Evolutionary conservation across 179 eudicot genomes (phyloP).

Genomic region (Beta corolliflora): DNA sequence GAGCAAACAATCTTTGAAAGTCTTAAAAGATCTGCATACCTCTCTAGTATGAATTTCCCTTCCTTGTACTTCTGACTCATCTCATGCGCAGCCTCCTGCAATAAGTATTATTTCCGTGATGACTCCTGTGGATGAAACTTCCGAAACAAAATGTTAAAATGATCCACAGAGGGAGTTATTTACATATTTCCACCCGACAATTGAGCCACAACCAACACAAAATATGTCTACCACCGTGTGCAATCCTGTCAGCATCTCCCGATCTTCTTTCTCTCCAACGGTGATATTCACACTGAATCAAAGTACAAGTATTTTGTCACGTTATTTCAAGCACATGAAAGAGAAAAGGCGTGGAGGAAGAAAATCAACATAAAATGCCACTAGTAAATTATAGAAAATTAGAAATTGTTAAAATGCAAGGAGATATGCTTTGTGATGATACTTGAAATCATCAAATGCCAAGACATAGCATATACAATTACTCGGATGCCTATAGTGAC

Average conservation of each 20-base stretch:
- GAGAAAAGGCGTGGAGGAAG: neutral
- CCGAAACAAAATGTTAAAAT: conserved; percentile 6
- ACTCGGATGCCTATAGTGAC: neutral
- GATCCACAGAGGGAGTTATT: conserved; percentile 7
- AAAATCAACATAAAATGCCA: neutral
- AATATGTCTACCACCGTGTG: conserved; percentile 76
- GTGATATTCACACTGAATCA: conserved; percentile 64
- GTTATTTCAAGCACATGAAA: neutral
- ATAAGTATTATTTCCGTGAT: conserved; percentile 3
- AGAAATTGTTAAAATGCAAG: neutral
- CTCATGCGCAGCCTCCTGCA: conserved; percentile 64
- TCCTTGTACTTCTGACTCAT: conserved; percentile 73
- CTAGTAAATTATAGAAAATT: neutral
- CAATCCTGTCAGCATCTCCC: conserved; percentile 80
- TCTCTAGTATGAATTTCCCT: conserved; percentile 73
- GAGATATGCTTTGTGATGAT: neutral
- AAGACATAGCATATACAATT: neutral
- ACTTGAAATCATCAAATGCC: neutral
- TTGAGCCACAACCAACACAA: conserved; percentile 75
- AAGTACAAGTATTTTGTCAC: neutral
- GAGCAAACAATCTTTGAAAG: neutral
- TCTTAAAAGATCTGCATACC: conserved; percentile 35
- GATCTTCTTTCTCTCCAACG: conserved; percentile 64
- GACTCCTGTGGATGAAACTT: neutral
- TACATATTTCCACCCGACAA: conserved; percentile 89